A percentile compares a stretch with the other conserved stretches of the same genome.
Evolutionary conservation across 345 rosid species (phyloP).

Genomic region (Citrus mangshanensis): DNA sequence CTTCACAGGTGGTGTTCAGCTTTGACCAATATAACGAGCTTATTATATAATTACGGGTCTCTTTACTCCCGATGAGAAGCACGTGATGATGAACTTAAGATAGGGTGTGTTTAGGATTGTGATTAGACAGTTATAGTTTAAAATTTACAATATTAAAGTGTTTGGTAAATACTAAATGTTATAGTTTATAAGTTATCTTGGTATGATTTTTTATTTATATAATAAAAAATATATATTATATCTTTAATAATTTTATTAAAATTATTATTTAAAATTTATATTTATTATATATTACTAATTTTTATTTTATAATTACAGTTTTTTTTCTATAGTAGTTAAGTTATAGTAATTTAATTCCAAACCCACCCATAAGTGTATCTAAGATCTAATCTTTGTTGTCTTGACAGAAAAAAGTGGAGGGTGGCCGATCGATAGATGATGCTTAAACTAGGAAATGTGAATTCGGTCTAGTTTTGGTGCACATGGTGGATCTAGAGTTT

Average conservation of each 20-base stretch:
- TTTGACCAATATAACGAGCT: background rate
- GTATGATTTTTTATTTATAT: no score
- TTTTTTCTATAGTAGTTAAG: accelerated
- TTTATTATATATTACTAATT: no score
- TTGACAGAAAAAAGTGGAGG: background rate
- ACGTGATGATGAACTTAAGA: background rate
- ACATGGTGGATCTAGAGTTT: conserved; percentile 4
- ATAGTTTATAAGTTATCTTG: accelerated
- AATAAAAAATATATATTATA: no score
- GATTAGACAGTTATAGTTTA: accelerated
- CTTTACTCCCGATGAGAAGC: background rate
- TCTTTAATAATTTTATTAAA: no score
- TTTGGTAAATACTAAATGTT: accelerated
- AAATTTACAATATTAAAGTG: accelerated
- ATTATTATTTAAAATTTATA: no score
- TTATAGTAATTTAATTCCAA: no score
- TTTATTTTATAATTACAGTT: no score
- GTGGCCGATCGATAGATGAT: background rate
- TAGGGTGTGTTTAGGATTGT: accelerated
- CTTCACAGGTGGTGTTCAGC: background rate
- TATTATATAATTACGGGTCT: background rate
- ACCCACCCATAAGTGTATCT: no score
- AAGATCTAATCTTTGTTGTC: background rate
- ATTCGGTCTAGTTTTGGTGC: background rate
- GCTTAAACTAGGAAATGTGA: background rate